A percentile compares a stretch with the other conserved stretches of the same genome.
phyloP scores from a whole-genome alignment of 2,329 filamentous ascomycete species.

The Microsporum ferrugineum region DNA sequence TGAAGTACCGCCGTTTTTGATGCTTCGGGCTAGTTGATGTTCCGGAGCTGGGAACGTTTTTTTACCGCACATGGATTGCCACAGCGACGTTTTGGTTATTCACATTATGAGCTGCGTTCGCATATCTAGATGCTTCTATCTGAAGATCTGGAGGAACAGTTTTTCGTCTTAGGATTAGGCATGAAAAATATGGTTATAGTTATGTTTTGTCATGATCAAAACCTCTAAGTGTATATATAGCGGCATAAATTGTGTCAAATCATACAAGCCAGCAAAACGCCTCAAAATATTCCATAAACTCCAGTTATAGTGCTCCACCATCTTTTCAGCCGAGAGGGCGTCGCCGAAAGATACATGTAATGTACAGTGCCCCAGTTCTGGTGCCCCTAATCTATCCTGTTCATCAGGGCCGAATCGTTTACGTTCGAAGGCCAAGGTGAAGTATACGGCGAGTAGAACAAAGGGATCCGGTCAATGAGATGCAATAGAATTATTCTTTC shows the following conservation, averaged over 20 bases:
- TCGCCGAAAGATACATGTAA: neutral
- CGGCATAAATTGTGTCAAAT: neutral
- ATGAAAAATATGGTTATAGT: neutral
- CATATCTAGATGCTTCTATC: neutral
- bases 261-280: neutral
- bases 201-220: neutral
- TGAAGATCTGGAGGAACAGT: neutral
- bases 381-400: neutral
- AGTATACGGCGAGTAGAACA: neutral
- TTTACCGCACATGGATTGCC: neutral
- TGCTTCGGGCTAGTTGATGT: neutral
- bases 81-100: neutral
- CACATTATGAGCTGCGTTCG: neutral
- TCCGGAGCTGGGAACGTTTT: neutral
- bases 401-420: neutral
- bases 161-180: no score
- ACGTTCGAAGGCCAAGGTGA: neutral
- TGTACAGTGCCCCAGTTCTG: neutral
- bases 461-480: neutral
- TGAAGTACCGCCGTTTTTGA: neutral
- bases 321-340: neutral
- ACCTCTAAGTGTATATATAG: neutral
- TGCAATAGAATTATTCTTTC: neutral
- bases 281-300: neutral
- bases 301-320: neutral